A percentile compares a stretch with the other conserved stretches of the same genome.
phyloP scores from a whole-genome alignment of 805 yeast species.

The Candida cerambycidarum region DNA sequence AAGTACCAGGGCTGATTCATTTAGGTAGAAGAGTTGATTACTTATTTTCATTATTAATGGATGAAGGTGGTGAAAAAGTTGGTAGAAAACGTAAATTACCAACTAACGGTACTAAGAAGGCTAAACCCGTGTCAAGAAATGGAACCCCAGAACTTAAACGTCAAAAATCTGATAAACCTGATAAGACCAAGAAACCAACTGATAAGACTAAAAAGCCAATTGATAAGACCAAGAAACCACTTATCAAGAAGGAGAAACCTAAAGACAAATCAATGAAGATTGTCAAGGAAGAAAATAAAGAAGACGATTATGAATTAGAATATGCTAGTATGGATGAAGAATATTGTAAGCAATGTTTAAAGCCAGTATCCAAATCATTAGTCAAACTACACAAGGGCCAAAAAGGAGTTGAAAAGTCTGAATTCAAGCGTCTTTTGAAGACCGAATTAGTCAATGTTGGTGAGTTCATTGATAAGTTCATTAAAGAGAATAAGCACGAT shows the following conservation, averaged over 20 bases:
- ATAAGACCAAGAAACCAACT: conserved; percentile 3
- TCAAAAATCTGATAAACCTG: conserved; percentile 10
- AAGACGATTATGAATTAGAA: conserved; percentile 43
- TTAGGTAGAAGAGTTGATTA: conserved; percentile 90
- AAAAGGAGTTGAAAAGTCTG: conserved; percentile 69
- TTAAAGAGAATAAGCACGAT: conserved; percentile 13
- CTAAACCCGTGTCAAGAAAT: conserved; percentile 13
- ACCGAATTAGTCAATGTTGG: conserved; percentile 73
- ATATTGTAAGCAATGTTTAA: conserved; percentile 58
- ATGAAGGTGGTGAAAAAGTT: conserved; percentile 42
- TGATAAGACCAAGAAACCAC: conserved; percentile 12
- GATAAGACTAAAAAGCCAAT: conserved; percentile 4
- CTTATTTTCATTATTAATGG: conserved; percentile 67
- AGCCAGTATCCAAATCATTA: conserved; percentile 67
- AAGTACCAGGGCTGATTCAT: conserved; percentile 90
- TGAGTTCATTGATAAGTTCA: conserved; percentile 49
- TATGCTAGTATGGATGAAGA: conserved; percentile 79
- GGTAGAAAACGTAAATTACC: conserved; percentile 18
- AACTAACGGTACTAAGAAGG: conserved; percentile 15
- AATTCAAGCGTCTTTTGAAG: conserved; percentile 72
- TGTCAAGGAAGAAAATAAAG: conserved; percentile 21
- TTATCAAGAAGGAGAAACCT: conserved; percentile 1
- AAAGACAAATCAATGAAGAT: conserved; percentile 13
- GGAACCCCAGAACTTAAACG: conserved; percentile 10
- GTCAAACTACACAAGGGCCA: conserved; percentile 68